A percentile compares a stretch with the other conserved stretches of the same genome.
phyloP scores from a whole-genome alignment of 73 alveolate species.

The Durusdinium trenchii region DNA sequence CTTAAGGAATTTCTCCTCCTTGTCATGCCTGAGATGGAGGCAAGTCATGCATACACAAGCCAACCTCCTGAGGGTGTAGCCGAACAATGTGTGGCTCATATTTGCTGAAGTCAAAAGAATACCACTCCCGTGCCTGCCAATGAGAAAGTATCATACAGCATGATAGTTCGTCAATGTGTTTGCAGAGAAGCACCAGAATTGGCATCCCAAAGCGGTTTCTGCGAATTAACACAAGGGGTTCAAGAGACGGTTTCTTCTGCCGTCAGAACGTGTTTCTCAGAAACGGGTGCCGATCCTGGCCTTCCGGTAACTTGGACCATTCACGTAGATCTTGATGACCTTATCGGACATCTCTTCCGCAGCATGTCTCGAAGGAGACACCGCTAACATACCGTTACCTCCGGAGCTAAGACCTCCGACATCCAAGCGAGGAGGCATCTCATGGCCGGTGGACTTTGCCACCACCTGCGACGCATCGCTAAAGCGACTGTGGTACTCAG shows the following conservation, averaged over 20 bases:
- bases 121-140: conserved; percentile 30
- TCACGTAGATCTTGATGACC: conserved; percentile 52
- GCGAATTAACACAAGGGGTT: no score
- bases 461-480: background rate
- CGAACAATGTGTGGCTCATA: conserved; percentile 71
- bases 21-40: conserved; percentile 16
- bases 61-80: background rate
- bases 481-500: background rate
- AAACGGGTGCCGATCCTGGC: background rate
- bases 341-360: background rate
- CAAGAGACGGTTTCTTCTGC: no score
- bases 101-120: conserved; percentile 78
- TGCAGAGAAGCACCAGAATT: no score
- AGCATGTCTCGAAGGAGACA: background rate
- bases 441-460: conserved; percentile 77
- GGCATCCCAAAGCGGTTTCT: background rate
- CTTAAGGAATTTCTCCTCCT: conserved; percentile 55
- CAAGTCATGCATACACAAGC: background rate
- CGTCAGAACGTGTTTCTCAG: no score
- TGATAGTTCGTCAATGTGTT: no score
- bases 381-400: background rate
- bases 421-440: conserved; percentile 65
- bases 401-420: background rate
- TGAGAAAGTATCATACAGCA: background rate
- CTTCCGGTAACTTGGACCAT: conserved; percentile 60